Base-by-base conservation (phyloP, 2,329 filamentous ascomycete genomes). In the Fusarium sulawesiense region DNA sequence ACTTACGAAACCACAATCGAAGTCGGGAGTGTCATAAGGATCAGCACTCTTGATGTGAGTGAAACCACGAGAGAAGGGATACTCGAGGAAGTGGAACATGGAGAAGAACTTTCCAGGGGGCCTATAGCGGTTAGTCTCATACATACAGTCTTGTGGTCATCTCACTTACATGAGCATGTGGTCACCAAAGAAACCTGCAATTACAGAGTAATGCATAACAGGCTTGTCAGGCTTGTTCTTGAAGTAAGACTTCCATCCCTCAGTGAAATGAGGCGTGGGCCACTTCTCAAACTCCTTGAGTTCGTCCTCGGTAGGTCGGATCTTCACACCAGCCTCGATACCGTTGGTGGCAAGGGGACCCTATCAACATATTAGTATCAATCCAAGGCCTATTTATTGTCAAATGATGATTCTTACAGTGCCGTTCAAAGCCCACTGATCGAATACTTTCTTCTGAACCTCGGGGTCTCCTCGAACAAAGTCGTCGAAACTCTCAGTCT, bases 181-280 rank as follows among this genome's bases (percentile, higher is more conserved):
- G 76, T 88, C 86, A 30, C 87, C 86, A 32, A 88, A 88, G 84
- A 84, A 88, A 68, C 90, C 90, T 18, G 91, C 83, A 75, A 94
- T 93, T 58, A 94, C 88, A 3, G 87, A 91, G 81, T 94, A 94
- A 77, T 94, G 92, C 92, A 94, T 94, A 45, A 94, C 92, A 0
- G 92, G 92, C 85, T 94, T 94, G 80, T 94, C 92, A 2, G 91
- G 91, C 83, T 94, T 94, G 77, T 94, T 81, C 83, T 93, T 92
- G 80, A 94, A 95, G 82, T 95, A 94, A 56, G 87, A 90, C 73
- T 94, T 89, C 91, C 92, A 95, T 4, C 92, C 91, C 9, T 87
- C 86, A 47, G 85, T 86, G 83, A 95, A 95, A 56, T 93, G 89
- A 13, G 88, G 88, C 49, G 88, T 93, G 0, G 92, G 92, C 91